phyloP scores from a whole-genome alignment of 345 rosid genomes.

The Citrus inodora region DNA sequence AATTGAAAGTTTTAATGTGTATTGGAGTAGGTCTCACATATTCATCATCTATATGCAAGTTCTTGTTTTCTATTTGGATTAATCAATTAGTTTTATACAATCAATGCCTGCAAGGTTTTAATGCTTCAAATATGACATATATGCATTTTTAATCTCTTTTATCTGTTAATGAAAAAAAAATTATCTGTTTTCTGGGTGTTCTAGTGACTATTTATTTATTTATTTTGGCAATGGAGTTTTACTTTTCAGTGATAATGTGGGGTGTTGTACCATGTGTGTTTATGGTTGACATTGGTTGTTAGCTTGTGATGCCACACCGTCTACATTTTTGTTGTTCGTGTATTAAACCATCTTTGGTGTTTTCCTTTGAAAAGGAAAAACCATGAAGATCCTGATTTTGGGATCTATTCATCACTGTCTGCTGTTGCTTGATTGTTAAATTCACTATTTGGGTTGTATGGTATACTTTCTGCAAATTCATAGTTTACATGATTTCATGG shows the following conservation, averaged over 20 bases:
- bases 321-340: background rate
- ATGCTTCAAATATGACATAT: background rate
- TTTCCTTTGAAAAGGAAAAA: background rate
- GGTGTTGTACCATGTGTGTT: background rate
- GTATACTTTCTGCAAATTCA: background rate
- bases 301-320: background rate
- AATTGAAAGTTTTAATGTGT: background rate
- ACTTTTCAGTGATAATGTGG: background rate
- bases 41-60: background rate
- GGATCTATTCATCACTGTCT: background rate
- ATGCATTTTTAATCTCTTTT: background rate
- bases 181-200: background rate
- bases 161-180: background rate
- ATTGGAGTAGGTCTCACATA: background rate
- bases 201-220: background rate
- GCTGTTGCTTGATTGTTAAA: background rate
- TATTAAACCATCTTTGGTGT: background rate
- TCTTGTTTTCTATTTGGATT: background rate
- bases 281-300: background rate
- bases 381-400: background rate
- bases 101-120: background rate
- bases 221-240: background rate
- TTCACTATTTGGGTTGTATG: background rate
- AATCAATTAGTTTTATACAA: background rate
- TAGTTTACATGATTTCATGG: background rate